A percentile compares a stretch with the other conserved stretches of the same genome.
phyloP scores from a whole-genome alignment of 176 grass and related monocot species.

The Rhipidocladum racemiflorum region DNA sequence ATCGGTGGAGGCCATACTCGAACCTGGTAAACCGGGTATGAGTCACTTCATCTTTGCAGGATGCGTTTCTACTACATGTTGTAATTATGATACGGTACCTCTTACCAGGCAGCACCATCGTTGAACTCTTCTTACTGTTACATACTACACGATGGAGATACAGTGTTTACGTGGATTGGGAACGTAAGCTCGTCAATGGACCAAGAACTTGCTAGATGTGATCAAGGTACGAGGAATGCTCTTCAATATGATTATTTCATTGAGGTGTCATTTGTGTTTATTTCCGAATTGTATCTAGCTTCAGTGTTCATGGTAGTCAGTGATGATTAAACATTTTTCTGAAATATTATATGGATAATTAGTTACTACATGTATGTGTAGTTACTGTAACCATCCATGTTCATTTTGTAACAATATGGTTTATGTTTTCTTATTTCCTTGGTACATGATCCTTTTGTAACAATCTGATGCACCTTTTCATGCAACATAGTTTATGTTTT shows the following conservation, averaged over 20 bases:
- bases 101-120: constrained; percentile 76
- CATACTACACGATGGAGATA: constrained; percentile 87
- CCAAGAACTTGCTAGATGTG: constrained; percentile 92
- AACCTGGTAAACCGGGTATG: no score
- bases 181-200: constrained; percentile 81
- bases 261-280: neutral
- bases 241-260: constrained; percentile 23
- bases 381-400: neutral
- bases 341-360: neutral
- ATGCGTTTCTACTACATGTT: constrained; percentile 6
- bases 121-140: constrained; percentile 98
- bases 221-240: constrained; percentile 76
- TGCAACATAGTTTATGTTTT: constrained; percentile 3
- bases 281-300: neutral
- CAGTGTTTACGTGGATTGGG: constrained; percentile 90
- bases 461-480: constrained; percentile 9
- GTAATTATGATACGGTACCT: constrained; percentile 24
- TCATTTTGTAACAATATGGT: constrained; percentile 11
- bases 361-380: neutral
- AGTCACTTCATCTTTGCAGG: neutral
- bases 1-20: no score
- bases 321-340: constrained; percentile 1
- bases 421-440: constrained; percentile 16
- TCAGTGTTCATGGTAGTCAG: constrained; percentile 14
- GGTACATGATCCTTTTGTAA: neutral